Conservation (phyloP, 1,139 yeast genomes). For the Zygoascus sp. region DNA sequence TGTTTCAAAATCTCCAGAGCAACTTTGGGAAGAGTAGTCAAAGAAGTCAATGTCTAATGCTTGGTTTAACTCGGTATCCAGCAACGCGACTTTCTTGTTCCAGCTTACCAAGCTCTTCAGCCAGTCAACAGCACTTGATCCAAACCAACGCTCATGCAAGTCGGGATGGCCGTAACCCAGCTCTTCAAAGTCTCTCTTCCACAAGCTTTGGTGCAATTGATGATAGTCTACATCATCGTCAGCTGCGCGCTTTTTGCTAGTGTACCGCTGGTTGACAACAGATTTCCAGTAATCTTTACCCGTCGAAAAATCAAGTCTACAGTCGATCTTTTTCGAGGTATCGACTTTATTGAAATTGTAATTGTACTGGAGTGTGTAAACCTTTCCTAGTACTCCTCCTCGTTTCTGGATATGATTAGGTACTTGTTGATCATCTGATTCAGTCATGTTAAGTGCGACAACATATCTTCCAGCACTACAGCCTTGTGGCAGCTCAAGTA, state of each 20-base stretch:
- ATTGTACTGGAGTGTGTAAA: background rate
- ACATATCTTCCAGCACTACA: constrained; percentile 1
- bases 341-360: background rate
- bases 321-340: background rate
- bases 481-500: background rate
- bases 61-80: background rate
- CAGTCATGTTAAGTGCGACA: background rate
- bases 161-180: background rate
- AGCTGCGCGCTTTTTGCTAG: background rate
- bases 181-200: background rate
- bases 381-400: background rate
- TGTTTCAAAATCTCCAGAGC: background rate
- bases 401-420: background rate
- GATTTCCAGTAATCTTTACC: background rate
- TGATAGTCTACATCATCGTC: background rate
- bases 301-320: background rate
- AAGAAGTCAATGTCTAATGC: background rate
- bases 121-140: background rate
- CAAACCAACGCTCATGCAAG: background rate
- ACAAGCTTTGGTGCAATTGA: background rate
- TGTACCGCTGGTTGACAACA: background rate
- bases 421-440: background rate
- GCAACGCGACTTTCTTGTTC: background rate
- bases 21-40: background rate
- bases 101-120: background rate